phyloP scores from a whole-genome alignment of 2,329 filamentous ascomycete species.

The Aureobasidium subglaciale region DNA sequence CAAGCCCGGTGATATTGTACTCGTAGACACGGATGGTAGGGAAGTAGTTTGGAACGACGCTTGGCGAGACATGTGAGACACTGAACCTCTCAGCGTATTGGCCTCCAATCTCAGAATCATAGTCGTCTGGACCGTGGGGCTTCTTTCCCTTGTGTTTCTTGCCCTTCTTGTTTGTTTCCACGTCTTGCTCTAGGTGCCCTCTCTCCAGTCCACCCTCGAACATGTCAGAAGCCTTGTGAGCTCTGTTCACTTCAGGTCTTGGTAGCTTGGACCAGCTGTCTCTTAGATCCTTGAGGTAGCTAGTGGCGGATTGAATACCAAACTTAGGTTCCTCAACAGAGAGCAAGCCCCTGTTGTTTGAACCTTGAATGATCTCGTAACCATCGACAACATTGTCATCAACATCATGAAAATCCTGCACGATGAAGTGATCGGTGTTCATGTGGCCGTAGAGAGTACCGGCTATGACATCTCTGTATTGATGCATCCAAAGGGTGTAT shows the following conservation, averaged over 20 bases:
- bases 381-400: constrained; percentile 48
- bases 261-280: constrained; percentile 72
- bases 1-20: constrained; percentile 81
- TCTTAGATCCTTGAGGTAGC: constrained; percentile 74
- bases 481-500: constrained; percentile 81
- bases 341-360: constrained; percentile 30
- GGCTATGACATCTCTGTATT: constrained; percentile 85
- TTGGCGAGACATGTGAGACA: constrained; percentile 72
- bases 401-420: constrained; percentile 78
- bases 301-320: constrained; percentile 54
- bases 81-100: constrained; percentile 80
- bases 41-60: constrained; percentile 71
- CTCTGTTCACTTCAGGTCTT: constrained; percentile 23
- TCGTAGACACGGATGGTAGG: constrained; percentile 84
- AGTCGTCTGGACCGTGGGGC: constrained; percentile 45
- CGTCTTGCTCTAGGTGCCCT: constrained; percentile 2
- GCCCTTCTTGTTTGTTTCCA: constrained; percentile 28
- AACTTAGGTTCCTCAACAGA: constrained; percentile 47
- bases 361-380: constrained; percentile 20
- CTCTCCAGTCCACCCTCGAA: constrained; percentile 22
- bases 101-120: constrained; percentile 64
- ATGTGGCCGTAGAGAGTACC: constrained; percentile 83
- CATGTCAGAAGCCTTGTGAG: background rate
- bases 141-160: constrained; percentile 43
- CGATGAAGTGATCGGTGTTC: constrained; percentile 96